phyloP scores from a whole-genome alignment of 495 filamentous ascomycete genomes.

The Ascodesmis nigricans region DNA sequence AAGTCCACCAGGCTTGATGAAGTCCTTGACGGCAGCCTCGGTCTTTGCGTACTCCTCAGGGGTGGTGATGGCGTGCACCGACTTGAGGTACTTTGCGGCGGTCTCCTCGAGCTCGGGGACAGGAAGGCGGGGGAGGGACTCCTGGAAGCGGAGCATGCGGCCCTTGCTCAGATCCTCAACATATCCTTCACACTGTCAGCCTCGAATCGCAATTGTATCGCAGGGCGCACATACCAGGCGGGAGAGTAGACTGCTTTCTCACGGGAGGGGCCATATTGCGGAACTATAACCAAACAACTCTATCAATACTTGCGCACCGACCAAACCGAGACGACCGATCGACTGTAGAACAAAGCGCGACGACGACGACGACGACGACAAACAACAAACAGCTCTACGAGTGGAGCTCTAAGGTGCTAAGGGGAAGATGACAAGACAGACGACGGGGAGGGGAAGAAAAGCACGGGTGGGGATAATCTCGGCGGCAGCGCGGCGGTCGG shows the following conservation, averaged over 20 bases:
- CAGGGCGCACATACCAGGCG: neutral
- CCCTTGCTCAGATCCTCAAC: constrained; percentile 79
- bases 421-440: constrained; percentile 6
- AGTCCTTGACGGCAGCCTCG: constrained; percentile 41
- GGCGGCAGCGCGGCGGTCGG: too few species aligned
- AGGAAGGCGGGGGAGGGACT: constrained; percentile 75
- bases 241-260: constrained; percentile 1
- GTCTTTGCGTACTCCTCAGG: constrained; percentile 39
- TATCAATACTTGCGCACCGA: constrained; percentile 4
- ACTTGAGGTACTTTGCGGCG: constrained; percentile 72
- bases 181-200: constrained; percentile 38
- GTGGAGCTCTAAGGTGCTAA: constrained; percentile 6
- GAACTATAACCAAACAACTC: constrained; percentile 3
- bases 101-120: constrained; percentile 92
- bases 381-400: constrained; percentile 3
- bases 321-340: neutral
- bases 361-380: neutral
- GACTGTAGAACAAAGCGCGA: constrained; percentile 6
- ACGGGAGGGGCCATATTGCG: constrained; percentile 1
- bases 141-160: constrained; percentile 85
- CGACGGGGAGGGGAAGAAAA: too few species aligned
- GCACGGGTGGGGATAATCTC: too few species aligned
- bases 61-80: constrained; percentile 51
- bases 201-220: neutral
- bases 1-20: constrained; percentile 45